A percentile compares a stretch with the other conserved stretches of the same genome.
Evolutionary conservation across 805 yeast species (phyloP).

Genomic region (Kodamaea restingae): DNA sequence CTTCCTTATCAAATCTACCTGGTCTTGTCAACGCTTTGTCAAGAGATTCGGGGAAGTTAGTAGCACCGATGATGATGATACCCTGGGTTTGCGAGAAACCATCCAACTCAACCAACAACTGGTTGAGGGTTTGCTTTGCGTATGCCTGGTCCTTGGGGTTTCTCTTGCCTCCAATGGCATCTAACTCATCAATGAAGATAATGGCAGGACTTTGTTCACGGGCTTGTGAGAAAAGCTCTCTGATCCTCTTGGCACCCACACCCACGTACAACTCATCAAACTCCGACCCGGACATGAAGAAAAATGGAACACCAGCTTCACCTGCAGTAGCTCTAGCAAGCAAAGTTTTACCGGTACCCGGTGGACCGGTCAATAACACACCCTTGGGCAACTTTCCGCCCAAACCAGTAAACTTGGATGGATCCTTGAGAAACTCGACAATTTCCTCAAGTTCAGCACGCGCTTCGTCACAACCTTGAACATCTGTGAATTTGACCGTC

Average conservation of each 20-base stretch:
- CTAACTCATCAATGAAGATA: constrained; percentile 94
- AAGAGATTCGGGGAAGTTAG: constrained; percentile 94
- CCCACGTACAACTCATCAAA: constrained; percentile 98
- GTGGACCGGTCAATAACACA: constrained; percentile 94
- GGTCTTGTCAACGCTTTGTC: constrained; percentile 98
- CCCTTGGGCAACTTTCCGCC: constrained; percentile 99
- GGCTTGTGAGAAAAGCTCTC: constrained; percentile 91
- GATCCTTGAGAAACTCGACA: constrained; percentile 96
- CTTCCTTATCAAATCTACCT: constrained; percentile 95
- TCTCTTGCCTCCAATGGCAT: constrained; percentile 97
- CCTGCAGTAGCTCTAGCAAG: constrained; percentile 98
- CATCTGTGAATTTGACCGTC: constrained; percentile 86
- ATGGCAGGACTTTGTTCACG: constrained; percentile 95
- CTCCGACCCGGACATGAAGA: constrained; percentile 97
- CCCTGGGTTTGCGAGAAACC: constrained; percentile 93
- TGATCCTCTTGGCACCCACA: constrained; percentile 96
- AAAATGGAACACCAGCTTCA: constrained; percentile 98
- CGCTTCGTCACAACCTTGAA: constrained; percentile 97
- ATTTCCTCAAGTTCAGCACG: constrained; percentile 95
- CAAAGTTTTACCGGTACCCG: constrained; percentile 97
- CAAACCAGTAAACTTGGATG: constrained; percentile 89
- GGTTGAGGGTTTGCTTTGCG: constrained; percentile 95
- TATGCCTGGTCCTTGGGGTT: constrained; percentile 97
- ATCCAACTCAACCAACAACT: constrained; percentile 90
- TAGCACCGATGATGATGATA: constrained; percentile 94